These are phyloP conservation scores for Elsinoe ampelina DNA, from an alignment of 2,329 filamentous ascomycete genomes.

Conservation along the genomic window DNA sequence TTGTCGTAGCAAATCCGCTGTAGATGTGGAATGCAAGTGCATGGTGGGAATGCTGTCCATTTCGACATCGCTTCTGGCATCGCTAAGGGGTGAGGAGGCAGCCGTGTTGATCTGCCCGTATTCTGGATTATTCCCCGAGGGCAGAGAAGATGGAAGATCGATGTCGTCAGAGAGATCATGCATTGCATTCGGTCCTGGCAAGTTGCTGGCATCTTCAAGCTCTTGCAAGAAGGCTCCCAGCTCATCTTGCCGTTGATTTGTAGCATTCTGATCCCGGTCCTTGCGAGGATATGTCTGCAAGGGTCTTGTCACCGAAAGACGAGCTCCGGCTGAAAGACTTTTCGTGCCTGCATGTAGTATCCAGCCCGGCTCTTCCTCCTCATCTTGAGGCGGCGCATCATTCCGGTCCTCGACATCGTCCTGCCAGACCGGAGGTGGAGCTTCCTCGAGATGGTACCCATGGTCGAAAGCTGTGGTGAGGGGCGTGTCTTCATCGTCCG, in stretches of 20 bases:
- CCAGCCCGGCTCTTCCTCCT: slow-evolving; percentile 12
- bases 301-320: background rate
- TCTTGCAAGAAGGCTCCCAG: background rate
- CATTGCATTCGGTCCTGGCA: too few relatives aligned
- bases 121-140: background rate
- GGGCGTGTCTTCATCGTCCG: slow-evolving; percentile 38
- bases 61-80: slow-evolving; percentile 16
- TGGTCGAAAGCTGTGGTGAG: background rate
- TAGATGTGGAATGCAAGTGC: background rate
- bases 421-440: too few relatives aligned
- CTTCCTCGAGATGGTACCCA: background rate
- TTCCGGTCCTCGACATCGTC: background rate
- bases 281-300: background rate
- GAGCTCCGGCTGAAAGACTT: background rate
- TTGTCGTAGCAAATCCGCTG: background rate
- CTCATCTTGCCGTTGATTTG: background rate
- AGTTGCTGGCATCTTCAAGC: background rate
- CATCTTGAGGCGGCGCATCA: background rate
- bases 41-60: background rate
- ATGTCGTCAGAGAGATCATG: background rate
- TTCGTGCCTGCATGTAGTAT: background rate
- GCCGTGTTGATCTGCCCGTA: background rate
- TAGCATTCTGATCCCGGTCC: background rate
- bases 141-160: background rate
- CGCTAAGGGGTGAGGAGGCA: slow-evolving; percentile 22